These are phyloP conservation scores for Ochromonas danica DNA, from an alignment of 108 stramenopile genomes.

Conservation along the genomic window DNA sequence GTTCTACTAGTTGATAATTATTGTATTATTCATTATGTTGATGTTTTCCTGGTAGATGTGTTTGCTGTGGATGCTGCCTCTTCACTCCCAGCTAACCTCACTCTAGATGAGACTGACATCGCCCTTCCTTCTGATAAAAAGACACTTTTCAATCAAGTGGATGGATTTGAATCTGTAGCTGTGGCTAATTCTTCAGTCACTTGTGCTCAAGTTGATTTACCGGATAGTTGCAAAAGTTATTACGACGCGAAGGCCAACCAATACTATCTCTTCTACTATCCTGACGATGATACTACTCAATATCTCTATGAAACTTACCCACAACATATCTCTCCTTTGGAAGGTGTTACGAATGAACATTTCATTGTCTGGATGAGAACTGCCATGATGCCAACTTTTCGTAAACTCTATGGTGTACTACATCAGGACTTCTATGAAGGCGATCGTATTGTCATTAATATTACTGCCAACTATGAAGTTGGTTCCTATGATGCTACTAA, in stretches of 20 bases:
- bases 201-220: neutral
- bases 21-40: neutral
- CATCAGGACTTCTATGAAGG: slow-evolving; percentile 64
- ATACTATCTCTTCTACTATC: neutral
- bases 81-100: slow-evolving; percentile 34
- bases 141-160: slow-evolving; percentile 69
- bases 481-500: slow-evolving; percentile 75
- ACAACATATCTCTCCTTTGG: slow-evolving; percentile 47
- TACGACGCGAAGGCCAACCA: neutral
- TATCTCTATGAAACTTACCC: slow-evolving; percentile 36
- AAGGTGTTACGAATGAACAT: slow-evolving; percentile 91
- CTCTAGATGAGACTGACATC: slow-evolving; percentile 81
- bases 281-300: slow-evolving; percentile 6
- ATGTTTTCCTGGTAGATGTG: neutral
- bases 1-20: neutral
- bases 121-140: slow-evolving; percentile 88
- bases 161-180: slow-evolving; percentile 61
- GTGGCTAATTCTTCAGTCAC: neutral
- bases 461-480: slow-evolving; percentile 83
- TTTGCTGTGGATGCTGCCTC: slow-evolving; percentile 34
- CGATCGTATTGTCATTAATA: slow-evolving; percentile 63
- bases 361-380: slow-evolving; percentile 99
- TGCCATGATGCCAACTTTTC: slow-evolving; percentile 84
- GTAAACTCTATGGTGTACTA: slow-evolving; percentile 88
- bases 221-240: neutral